A percentile compares a stretch with the other conserved stretches of the same genome.
Conservation (phyloP, 768 basidiomycete species). For the Rhodocollybia butyracea region DNA sequence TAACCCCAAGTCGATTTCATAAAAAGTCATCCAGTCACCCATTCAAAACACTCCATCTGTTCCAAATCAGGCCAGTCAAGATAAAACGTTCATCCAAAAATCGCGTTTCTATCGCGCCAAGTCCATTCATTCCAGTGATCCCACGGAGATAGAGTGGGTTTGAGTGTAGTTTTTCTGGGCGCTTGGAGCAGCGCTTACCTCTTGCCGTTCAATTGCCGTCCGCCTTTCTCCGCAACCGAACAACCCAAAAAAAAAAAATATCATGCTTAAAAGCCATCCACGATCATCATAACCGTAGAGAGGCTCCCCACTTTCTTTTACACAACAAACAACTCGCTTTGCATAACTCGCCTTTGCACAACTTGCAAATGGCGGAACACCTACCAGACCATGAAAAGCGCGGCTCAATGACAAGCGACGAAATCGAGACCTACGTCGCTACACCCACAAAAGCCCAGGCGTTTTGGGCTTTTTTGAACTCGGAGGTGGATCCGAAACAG, state of each 20-base stretch:
- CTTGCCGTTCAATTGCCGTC: slow-evolving; percentile 2
- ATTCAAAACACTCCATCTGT: too few relatives aligned
- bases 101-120: too few relatives aligned
- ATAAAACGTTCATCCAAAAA: too few relatives aligned
- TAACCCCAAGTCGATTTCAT: too few relatives aligned
- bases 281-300: background rate
- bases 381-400: slow-evolving; percentile 1
- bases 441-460: slow-evolving; percentile 14
- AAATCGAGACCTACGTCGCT: background rate
- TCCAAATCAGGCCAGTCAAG: too few relatives aligned
- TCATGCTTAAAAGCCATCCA: too few relatives aligned
- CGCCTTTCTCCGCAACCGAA: background rate
- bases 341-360: too few relatives aligned
- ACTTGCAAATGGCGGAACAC: too few relatives aligned
- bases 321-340: too few relatives aligned
- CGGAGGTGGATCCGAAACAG: slow-evolving; percentile 50
- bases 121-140: too few relatives aligned
- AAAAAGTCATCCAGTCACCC: too few relatives aligned
- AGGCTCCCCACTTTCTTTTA: background rate
- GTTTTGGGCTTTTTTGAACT: slow-evolving; percentile 34
- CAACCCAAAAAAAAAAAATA: background rate
- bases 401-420: slow-evolving; percentile 4
- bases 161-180: background rate
- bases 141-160: background rate
- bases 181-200: background rate